Base-by-base conservation (phyloP, 1,284 basidiomycete species). In the Ustilago esculenta region DNA sequence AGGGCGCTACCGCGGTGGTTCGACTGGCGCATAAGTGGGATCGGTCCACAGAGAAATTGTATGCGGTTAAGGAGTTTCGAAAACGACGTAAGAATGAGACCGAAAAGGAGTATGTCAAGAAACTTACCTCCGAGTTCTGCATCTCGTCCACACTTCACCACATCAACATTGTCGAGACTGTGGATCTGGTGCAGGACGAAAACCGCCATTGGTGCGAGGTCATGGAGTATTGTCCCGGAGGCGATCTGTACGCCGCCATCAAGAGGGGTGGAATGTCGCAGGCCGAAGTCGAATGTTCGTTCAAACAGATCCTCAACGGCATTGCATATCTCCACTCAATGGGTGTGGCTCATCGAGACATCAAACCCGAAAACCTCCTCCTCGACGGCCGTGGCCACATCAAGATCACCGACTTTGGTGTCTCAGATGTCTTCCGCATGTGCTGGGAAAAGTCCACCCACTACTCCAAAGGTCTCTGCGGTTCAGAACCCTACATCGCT, bases 91-190 rank as follows among this genome's bases (percentile, higher is more conserved):
- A 95, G 87, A 97, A 96, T 83, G 95, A 98, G 85, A 90, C 94
- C 2, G 94, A 98, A 84, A 97, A 97, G 84, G 96, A 98, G 84
- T 98, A 98, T 81, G 90, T 98, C 85, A 98, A 98, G 88, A 98
- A 98, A 84, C 90, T 98, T 77, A 98, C 95, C 2, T 94, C 95
- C 20, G 95, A 98, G 83, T 98, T 98, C 83, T 98, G 95, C 84
- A 98, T 98, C 70, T 95, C 93, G 29, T 98, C 94, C 29, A 98
- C 96, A 1, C 85, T 98, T 37, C 94, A 98, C 82, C 95, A 98
- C 54, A 86, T 89, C 82, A 98, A 98, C 83, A 88, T 98, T 77
- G 94, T 98, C 79, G 95, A 98, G 85, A 98, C 95, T 2, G 96
- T 98, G 61, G 95, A 98, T 84, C 88, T 98, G 70, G 91, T 98